Evolutionary conservation across 2,329 filamentous ascomycete species (phyloP), one percentile per base, ranked within the genome.

Genomic region (Fusarium guadeloupense): DNA sequence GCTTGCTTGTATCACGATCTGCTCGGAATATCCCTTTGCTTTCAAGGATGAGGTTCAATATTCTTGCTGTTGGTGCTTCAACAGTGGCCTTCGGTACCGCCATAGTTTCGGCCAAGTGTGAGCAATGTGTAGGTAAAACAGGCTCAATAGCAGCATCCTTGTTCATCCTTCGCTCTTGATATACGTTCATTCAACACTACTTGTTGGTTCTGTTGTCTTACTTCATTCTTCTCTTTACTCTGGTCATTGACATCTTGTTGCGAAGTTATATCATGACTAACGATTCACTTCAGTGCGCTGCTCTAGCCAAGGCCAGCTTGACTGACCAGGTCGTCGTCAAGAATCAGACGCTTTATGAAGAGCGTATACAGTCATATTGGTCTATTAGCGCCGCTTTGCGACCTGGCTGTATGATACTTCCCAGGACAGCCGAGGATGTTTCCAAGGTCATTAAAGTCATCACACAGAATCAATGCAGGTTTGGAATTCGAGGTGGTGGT

Each of bases 401-500:
- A 5, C 71, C 75, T 6, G 74, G 72, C 69, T 77, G 76, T 37
- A 72, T 77, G 62, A 73, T 71, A 8, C 59, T 75, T 43, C 76
- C 75, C 3, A 54, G 63, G 23, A 69, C 71, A 2, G 60, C 73
- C 6, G 55, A 73, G 6, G 76, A 80, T 53, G 76, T 78, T 7
- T 73, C 77, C 5, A 59, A 62, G 8, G 69, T 72, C 3, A 67
- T 79, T 17, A 74, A 72, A 38, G 66, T 74, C 3, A 64, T 80
- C 1, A 63, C 67, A 21, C 42, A 61, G 5, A 64, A 67, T 7
- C 34, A 68, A 13, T 76, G 74, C 40, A 65, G 69, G 6, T 80
- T 79, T 56, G 77, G 75, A 16, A 72, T 80, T 28, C 71, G 75
- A 2, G 72, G 73, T 16, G 77, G 77, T 30, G 75, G 78, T 4